phyloP scores from a whole-genome alignment of 768 basidiomycete genomes.

The Rhodotorula diobovata region DNA sequence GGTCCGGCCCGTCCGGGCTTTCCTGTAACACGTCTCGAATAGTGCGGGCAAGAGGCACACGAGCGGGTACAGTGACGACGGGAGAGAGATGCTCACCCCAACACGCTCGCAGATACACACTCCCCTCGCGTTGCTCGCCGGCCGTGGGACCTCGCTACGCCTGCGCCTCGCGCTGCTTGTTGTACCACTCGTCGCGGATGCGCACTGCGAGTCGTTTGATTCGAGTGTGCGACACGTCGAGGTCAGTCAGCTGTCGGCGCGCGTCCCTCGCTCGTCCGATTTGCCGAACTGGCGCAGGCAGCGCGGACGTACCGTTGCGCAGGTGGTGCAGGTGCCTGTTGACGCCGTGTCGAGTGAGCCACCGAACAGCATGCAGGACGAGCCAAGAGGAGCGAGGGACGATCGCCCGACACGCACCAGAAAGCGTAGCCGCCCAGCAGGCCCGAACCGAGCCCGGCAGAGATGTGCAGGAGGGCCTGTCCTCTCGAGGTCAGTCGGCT shows the following conservation, averaged over 20 bases:
- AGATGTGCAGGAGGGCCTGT: conserved; percentile 15
- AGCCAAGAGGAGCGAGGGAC: not conserved
- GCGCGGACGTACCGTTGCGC: not conserved
- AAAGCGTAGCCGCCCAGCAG: conserved; percentile 19
- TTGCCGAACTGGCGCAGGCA: not conserved
- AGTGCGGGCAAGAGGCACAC: too few relatives aligned
- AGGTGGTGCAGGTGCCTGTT: conserved; percentile 4
- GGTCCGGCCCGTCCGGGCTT: too few relatives aligned
- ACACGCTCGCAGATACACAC: too few relatives aligned
- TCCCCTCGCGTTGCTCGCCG: not conserved
- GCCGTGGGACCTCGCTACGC: too few relatives aligned
- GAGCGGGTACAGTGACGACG: too few relatives aligned
- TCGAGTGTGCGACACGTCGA: not conserved
- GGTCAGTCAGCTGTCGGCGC: not conserved
- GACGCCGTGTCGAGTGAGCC: too few relatives aligned
- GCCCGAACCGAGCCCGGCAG: conserved; percentile 11
- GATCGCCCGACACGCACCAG: conserved; percentile 10
- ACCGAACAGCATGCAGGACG: too few relatives aligned
- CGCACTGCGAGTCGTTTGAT: too few relatives aligned
- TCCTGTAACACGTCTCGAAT: too few relatives aligned
- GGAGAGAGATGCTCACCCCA: too few relatives aligned
- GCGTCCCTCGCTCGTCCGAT: too few relatives aligned
- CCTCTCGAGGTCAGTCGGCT: too few relatives aligned
- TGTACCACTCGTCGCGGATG: conserved; percentile 18
- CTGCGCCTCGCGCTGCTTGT: not conserved